Conservation (phyloP, 2,329 filamentous ascomycete genomes). For the Fragosphaeria purpurea region DNA sequence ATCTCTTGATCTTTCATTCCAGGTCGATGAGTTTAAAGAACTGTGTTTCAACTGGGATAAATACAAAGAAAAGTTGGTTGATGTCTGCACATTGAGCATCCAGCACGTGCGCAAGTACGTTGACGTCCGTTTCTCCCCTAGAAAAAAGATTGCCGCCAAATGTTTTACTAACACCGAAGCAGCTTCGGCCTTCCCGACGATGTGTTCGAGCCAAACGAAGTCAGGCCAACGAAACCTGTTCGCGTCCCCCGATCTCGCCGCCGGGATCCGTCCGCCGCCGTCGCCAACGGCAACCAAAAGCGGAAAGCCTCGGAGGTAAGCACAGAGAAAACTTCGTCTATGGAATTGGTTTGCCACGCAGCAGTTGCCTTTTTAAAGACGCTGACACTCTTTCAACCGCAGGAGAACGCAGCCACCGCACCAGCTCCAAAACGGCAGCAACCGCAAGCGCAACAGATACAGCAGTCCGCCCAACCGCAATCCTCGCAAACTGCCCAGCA, state of each 20-base stretch:
- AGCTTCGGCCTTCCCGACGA: conserved; percentile 85
- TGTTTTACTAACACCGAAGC: conserved; percentile 6
- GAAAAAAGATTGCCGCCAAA: neutral
- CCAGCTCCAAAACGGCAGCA: conserved; percentile 25
- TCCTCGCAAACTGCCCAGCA: conserved; percentile 13
- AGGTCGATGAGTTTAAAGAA: conserved; percentile 80
- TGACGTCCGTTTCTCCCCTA: neutral
- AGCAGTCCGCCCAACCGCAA: conserved; percentile 5
- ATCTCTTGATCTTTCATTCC: conserved; percentile 66
- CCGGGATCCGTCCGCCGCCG: conserved; percentile 32
- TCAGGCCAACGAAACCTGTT: conserved; percentile 49
- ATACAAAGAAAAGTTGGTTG: conserved; percentile 62
- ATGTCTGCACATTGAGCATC: conserved; percentile 54
- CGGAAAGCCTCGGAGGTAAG: conserved; percentile 37
- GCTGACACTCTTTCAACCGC: no score
- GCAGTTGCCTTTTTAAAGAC: no score
- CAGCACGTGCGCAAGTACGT: conserved; percentile 79
- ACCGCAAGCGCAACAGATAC: conserved; percentile 13
- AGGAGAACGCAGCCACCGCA: conserved; percentile 4
- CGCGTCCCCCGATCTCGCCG: conserved; percentile 27
- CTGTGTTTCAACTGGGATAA: conserved; percentile 66
- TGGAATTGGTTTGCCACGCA: no score
- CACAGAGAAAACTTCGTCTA: neutral
- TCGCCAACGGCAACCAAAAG: conserved; percentile 35
- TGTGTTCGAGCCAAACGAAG: conserved; percentile 74